Evolutionary conservation across 1,284 basidiomycete genomes (phyloP).

Genomic region (Tilletia horrida): DNA sequence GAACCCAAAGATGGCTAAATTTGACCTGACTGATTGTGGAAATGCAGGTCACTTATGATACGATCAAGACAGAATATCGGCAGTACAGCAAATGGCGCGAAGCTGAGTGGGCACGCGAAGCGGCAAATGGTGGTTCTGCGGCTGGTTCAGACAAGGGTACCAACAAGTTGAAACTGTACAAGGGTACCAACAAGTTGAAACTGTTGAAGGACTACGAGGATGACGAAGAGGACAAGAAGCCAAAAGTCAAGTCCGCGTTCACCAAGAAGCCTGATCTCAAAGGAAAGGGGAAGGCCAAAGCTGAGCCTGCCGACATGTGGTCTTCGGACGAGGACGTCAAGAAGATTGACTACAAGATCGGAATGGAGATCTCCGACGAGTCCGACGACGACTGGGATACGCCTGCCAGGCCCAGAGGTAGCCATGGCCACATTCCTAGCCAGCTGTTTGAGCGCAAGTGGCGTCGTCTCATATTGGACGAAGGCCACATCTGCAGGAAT

Average conservation of each 20-base stretch:
- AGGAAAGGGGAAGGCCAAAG: slow-evolving; percentile 58
- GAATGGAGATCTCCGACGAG: slow-evolving; percentile 39
- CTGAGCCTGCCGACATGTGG: background rate
- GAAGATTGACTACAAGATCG: slow-evolving; percentile 14
- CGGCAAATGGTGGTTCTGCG: background rate
- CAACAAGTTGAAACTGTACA: too few species aligned
- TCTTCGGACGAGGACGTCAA: slow-evolving; percentile 17
- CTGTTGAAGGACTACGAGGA: slow-evolving; percentile 7
- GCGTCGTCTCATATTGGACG: slow-evolving; percentile 83
- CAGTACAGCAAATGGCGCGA: background rate
- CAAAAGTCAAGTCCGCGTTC: background rate
- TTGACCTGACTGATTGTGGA: background rate
- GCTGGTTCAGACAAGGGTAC: slow-evolving; percentile 22
- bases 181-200: background rate
- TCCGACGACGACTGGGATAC: slow-evolving; percentile 31
- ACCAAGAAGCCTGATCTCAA: slow-evolving; percentile 23
- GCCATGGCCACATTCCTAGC: background rate
- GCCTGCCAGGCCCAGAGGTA: background rate
- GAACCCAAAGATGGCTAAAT: too few species aligned
- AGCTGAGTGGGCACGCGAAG: background rate
- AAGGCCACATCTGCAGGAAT: slow-evolving; percentile 81
- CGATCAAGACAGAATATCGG: slow-evolving; percentile 52
- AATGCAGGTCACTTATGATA: slow-evolving; percentile 67
- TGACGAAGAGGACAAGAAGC: slow-evolving; percentile 4
- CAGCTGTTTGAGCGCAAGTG: slow-evolving; percentile 68